These are phyloP conservation scores for Madurella mycetomatis DNA, from an alignment of 2,329 filamentous ascomycete species.

Conservation along the genomic window DNA sequence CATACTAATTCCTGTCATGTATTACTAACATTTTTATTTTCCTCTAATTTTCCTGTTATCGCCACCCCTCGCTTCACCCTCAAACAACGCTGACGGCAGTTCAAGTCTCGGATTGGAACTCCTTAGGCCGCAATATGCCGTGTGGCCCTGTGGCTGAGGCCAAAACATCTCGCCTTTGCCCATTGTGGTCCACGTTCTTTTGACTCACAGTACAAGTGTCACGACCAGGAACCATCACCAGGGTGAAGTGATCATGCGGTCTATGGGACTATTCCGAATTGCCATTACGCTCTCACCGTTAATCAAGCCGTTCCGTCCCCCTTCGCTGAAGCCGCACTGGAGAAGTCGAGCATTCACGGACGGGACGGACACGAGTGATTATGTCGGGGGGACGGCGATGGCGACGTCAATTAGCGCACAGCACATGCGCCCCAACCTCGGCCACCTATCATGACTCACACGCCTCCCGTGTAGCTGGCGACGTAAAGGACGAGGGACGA, in stretches of 20 bases:
- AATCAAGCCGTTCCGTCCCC: not conserved
- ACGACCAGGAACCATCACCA: not conserved
- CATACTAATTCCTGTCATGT: not conserved
- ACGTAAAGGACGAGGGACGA: not conserved
- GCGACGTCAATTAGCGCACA: not conserved
- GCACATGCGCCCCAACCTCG: not conserved
- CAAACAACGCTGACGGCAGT: not conserved
- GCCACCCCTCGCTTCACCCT: not conserved
- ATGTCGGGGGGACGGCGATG: not conserved
- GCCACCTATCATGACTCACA: slow-evolving; percentile 2
- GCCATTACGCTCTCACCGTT: not conserved
- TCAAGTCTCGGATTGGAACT: not conserved
- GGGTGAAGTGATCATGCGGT: slow-evolving; percentile 1
- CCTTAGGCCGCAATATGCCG: slow-evolving; percentile 8
- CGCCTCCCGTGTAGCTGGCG: not conserved
- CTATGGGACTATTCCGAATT: not conserved
- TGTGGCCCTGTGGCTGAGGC: slow-evolving; percentile 4
- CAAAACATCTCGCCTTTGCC: not conserved
- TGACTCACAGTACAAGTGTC: slow-evolving; percentile 6
- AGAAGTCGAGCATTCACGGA: not conserved
- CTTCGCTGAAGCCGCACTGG: slow-evolving; percentile 1
- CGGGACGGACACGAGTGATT: not conserved
- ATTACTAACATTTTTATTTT: too few species aligned
- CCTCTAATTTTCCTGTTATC: not conserved
- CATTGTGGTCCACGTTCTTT: not conserved